Conservation (phyloP, 441 rosid species). For the Macaranga tanarius region DNA sequence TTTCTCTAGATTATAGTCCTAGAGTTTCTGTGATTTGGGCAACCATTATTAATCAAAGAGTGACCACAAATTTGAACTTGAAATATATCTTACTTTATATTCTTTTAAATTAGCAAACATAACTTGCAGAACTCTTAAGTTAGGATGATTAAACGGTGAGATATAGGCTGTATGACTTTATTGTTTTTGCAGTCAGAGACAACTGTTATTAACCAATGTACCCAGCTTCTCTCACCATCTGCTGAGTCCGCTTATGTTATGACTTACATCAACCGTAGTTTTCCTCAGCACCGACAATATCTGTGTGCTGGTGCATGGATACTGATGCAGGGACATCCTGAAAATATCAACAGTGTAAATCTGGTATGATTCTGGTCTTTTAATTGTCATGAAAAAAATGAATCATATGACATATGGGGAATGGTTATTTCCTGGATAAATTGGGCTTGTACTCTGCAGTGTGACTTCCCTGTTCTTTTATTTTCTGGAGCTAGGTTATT, state of each 20-base stretch:
- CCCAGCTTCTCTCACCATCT: conserved; percentile 81
- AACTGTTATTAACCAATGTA: conserved; percentile 89
- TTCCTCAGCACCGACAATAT: conserved; percentile 75
- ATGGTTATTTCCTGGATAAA: conserved; percentile 1
- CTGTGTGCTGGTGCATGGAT: conserved; percentile 97
- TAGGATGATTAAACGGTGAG: neutral
- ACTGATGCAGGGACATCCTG: conserved; percentile 90
- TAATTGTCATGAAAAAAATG: conserved; percentile 9
- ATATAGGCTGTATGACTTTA: neutral
- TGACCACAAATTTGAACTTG: neutral
- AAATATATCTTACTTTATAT: neutral
- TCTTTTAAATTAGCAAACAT: conserved; percentile 2
- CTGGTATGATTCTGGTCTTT: conserved; percentile 48
- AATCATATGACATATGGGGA: conserved; percentile 1
- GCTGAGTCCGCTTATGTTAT: conserved; percentile 72
- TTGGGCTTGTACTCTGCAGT: neutral
- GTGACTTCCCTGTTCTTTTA: neutral
- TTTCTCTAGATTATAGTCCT: neutral
- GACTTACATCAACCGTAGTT: conserved; percentile 81
- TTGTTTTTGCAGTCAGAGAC: conserved; percentile 63
- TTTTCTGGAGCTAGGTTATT: neutral
- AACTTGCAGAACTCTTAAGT: neutral
- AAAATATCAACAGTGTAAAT: conserved; percentile 76
- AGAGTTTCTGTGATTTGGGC: neutral
- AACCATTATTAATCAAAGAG: neutral